A percentile compares a stretch with the other conserved stretches of the same genome.
Conservation (phyloP, 306 rosid species). For the Cucurbita ficifolia region DNA sequence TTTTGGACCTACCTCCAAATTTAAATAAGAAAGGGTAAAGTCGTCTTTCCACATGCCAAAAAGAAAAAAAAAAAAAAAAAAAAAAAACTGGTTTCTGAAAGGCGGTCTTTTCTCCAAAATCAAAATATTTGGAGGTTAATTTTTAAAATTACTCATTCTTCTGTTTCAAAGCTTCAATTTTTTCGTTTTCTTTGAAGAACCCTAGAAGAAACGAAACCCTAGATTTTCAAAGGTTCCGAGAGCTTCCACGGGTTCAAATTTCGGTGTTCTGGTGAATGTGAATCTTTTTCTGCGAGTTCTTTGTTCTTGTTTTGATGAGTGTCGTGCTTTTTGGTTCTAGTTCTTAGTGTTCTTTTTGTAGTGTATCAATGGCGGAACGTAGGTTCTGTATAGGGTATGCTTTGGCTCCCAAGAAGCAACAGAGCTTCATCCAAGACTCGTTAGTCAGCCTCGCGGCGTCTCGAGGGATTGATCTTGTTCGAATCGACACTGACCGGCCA, state of each 20-base stretch:
- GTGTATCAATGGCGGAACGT: conserved; percentile 46
- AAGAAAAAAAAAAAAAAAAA: too few relatives aligned
- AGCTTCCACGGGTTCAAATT: background rate
- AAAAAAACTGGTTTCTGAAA: too few relatives aligned
- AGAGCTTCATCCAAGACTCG: conserved; percentile 69
- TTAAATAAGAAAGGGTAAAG: too few relatives aligned
- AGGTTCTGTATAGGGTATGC: conserved; percentile 63
- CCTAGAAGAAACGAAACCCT: background rate
- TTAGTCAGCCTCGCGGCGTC: conserved; percentile 38
- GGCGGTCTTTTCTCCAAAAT: too few relatives aligned
- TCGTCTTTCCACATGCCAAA: too few relatives aligned
- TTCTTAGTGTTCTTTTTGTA: background rate
- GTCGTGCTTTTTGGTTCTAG: conserved; percentile 7
- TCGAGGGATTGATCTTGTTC: conserved; percentile 55
- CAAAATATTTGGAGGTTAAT: too few relatives aligned
- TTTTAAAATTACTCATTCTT: background rate
- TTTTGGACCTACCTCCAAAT: too few relatives aligned
- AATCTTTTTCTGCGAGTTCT: background rate
- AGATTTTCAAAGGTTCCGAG: background rate
- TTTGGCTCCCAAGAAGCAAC: conserved; percentile 69
- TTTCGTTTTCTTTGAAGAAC: background rate
- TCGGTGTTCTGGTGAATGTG: background rate
- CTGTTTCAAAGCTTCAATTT: background rate
- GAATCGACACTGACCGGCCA: conserved; percentile 27
- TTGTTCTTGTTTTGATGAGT: conserved; percentile 12